Evolutionary conservation across 169 alveolate species (phyloP).

Genomic region (Hepatocystis sp.): DNA sequence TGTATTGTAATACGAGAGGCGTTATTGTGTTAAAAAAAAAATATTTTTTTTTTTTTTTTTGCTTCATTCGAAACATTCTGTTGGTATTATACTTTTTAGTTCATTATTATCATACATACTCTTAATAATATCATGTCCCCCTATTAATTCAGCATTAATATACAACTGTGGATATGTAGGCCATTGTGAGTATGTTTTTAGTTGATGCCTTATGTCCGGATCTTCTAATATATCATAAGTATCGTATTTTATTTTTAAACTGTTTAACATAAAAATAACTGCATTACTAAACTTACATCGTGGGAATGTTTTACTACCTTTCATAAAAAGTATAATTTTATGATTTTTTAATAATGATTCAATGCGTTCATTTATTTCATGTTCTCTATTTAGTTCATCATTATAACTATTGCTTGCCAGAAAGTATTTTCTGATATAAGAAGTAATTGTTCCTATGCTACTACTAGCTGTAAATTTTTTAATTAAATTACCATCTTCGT

Average conservation of each 20-base stretch:
- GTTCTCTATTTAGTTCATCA: slow-evolving; percentile 2
- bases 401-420: not conserved
- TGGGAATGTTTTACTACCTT: slow-evolving; percentile 86
- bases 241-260: slow-evolving; percentile 79
- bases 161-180: slow-evolving; percentile 95
- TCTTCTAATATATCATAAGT: slow-evolving; percentile 90
- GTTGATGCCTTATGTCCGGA: slow-evolving; percentile 88
- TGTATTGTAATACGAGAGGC: too few species aligned
- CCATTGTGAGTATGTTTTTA: slow-evolving; percentile 93
- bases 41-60: too few species aligned
- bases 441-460: slow-evolving; percentile 10
- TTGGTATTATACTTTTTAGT: slow-evolving; percentile 77
- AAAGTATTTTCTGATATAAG: not conserved
- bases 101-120: slow-evolving; percentile 81
- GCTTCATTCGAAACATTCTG: slow-evolving; percentile 75
- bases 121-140: slow-evolving; percentile 87
- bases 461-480: slow-evolving; percentile 28
- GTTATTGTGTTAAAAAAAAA: too few species aligned
- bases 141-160: slow-evolving; percentile 80
- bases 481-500: slow-evolving; percentile 11
- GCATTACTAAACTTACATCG: slow-evolving; percentile 86
- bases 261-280: slow-evolving; percentile 82
- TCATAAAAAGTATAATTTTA: slow-evolving; percentile 85
- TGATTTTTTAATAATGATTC: slow-evolving; percentile 76
- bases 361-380: slow-evolving; percentile 8